Base-by-base conservation (phyloP, 768 basidiomycete species). In the Kwoniella europaea region DNA sequence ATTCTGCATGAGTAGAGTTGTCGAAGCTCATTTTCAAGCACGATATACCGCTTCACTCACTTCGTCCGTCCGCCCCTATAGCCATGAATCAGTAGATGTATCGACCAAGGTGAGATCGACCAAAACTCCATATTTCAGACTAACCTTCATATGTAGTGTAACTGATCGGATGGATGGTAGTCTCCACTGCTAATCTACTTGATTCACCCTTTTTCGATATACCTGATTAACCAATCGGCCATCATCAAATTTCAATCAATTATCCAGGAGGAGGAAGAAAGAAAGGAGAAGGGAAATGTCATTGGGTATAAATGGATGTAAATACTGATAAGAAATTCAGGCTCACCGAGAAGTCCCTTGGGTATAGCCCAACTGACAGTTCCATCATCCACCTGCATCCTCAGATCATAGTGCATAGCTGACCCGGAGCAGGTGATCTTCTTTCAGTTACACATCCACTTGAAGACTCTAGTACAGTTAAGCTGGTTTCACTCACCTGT, bases 361-460 rank as follows among this genome's bases (percentile, higher is more conserved):
- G 79, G 79, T 7, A 81, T 60, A 0, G 79, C 79, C 79, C 79
- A 81, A 52, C 73, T 74, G 29, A 77, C 52, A 9, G 79, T 81
- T 5, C 71, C 67, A 10, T 71, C 78, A 54, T 81, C 79, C 24
- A 81, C 57, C 63, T 81, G 79, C 71, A 81, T 72, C 16, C 79
- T 16, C 7, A 81, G 65, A 68, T 81, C 79, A 55, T 81, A 81
- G 44, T 81, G 79, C 15, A 81, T 75, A 2, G 79, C 79, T 77
- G 55, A 3, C 2, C 12, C 10, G 9, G 13, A 6, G 15, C 42
- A 22, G 35, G n/a, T 55, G 29, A 61, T 24, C 27, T 27, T 42
- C 18, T 20, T 29, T 55, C 46, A 35, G 16, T 35, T 35, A 35
- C 35, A 35, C 35, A 35, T 35, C 35, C 35, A 35, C 35, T 35